Conservation (phyloP, 768 basidiomycete species). For the Rhodotorula taiwanensis region DNA sequence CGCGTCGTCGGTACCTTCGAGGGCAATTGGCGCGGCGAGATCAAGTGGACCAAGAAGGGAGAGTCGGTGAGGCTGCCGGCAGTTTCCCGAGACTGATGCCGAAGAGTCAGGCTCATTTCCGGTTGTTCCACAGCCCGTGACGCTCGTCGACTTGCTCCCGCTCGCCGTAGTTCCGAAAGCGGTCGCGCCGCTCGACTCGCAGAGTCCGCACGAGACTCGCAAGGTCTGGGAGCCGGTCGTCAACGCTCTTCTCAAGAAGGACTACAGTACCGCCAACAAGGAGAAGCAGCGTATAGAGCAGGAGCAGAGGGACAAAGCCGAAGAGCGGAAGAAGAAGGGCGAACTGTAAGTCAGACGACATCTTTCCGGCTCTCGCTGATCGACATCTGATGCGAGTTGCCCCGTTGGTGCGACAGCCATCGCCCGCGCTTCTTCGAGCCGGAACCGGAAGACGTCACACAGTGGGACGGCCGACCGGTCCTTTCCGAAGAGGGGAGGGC, state of each 20-base stretch:
- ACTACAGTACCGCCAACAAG: constrained; percentile 82
- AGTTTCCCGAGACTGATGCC: background rate
- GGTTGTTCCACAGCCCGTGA: background rate
- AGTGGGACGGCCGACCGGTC: constrained; percentile 59
- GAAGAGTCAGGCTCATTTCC: background rate
- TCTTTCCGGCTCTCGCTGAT: too few species aligned
- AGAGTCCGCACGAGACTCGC: constrained; percentile 72
- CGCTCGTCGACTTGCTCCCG: constrained; percentile 66
- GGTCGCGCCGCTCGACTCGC: constrained; percentile 73
- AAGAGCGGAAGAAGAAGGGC: constrained; percentile 74
- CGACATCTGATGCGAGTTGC: too few species aligned
- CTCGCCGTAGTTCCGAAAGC: constrained; percentile 69
- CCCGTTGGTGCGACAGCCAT: constrained; percentile 64
- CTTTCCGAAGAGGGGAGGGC: constrained; percentile 64
- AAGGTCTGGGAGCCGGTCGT: constrained; percentile 64
- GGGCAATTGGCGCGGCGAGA: constrained; percentile 75
- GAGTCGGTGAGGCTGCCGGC: constrained; percentile 44
- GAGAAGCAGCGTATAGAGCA: constrained; percentile 90
- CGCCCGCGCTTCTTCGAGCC: constrained; percentile 59
- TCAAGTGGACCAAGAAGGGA: constrained; percentile 65
- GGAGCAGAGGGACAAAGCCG: constrained; percentile 79
- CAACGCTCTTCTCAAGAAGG: constrained; percentile 61
- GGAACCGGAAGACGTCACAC: constrained; percentile 52
- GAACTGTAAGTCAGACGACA: constrained; percentile 54
- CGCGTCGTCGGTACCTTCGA: constrained; percentile 74